Percentiles rank a stretch among this genome's conserved stretches.
Conservation (phyloP, 2,329 filamentous ascomycete species). For the Sporothrix curviconia region DNA sequence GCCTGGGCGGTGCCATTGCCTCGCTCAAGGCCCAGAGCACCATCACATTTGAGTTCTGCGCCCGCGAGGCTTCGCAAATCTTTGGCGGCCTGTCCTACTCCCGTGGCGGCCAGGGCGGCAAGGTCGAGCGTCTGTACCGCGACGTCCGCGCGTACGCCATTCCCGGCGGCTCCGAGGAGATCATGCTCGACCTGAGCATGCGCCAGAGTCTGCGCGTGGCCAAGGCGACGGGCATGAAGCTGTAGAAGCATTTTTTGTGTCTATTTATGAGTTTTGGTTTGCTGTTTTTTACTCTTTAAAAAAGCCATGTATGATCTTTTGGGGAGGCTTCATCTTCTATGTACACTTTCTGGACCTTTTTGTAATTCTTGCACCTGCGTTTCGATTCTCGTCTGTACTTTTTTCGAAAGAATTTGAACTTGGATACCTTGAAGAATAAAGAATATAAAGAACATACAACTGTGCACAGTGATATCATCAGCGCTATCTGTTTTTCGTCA, state of each 20-base stretch:
- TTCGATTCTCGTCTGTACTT: neutral
- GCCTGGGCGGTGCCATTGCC: conserved; percentile 89
- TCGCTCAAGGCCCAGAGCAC: conserved; percentile 90
- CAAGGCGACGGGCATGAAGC: conserved; percentile 90
- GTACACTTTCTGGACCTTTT: neutral
- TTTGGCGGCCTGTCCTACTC: conserved; percentile 92
- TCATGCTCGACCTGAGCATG: conserved; percentile 96
- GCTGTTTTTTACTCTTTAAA: neutral
- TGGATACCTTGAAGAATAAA: neutral
- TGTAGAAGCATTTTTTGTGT: conserved; percentile 44
- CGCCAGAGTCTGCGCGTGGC: conserved; percentile 72
- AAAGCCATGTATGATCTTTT: conserved; percentile 9
- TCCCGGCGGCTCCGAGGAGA: conserved; percentile 93
- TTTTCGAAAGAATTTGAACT: neutral
- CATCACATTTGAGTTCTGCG: conserved; percentile 95
- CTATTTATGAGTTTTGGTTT: neutral
- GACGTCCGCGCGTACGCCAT: conserved; percentile 96
- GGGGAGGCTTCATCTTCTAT: neutral
- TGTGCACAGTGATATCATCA: too few species aligned
- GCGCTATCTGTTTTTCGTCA: too few species aligned
- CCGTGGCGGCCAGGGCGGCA: conserved; percentile 87
- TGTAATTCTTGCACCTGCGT: neutral
- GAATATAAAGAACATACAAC: too few species aligned
- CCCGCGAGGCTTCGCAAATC: conserved; percentile 92
- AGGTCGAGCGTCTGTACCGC: conserved; percentile 89